These are phyloP conservation scores for Microstegium vimineum DNA, from an alignment of 176 grass and related monocot species.

Conservation along the genomic window DNA sequence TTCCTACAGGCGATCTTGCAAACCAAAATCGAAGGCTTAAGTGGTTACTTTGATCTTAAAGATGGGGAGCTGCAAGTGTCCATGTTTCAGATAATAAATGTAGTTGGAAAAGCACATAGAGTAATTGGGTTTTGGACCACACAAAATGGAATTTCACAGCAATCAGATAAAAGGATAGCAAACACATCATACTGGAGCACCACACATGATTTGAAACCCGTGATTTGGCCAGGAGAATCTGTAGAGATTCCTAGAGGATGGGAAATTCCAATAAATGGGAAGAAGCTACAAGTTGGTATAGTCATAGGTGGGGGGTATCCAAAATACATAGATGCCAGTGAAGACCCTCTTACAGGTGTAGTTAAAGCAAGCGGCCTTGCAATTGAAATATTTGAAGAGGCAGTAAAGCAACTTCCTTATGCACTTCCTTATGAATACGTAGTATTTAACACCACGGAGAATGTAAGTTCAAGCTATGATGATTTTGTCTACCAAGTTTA, in stretches of 20 bases:
- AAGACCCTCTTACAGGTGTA: background rate
- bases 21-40: constrained; percentile 43
- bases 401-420: constrained; percentile 28
- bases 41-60: constrained; percentile 49
- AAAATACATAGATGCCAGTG: background rate
- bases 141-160: constrained; percentile 18
- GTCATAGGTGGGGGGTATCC: background rate
- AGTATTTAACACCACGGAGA: background rate
- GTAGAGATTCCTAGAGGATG: constrained; percentile 30
- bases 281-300: constrained; percentile 36
- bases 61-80: constrained; percentile 37
- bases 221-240: constrained; percentile 40
- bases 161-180: background rate
- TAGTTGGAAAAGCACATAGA: constrained; percentile 19
- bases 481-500: constrained; percentile 33
- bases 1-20: constrained; percentile 34
- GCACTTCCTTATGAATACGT: constrained; percentile 23
- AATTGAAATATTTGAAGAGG: constrained; percentile 39
- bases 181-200: background rate
- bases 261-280: constrained; percentile 23
- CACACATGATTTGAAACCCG: background rate
- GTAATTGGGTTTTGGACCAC: constrained; percentile 43
- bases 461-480: background rate
- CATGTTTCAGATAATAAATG: constrained; percentile 54
- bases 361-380: background rate